phyloP scores from a whole-genome alignment of 2,329 filamentous ascomycete genomes.

The Pseudocercospora crystallina region DNA sequence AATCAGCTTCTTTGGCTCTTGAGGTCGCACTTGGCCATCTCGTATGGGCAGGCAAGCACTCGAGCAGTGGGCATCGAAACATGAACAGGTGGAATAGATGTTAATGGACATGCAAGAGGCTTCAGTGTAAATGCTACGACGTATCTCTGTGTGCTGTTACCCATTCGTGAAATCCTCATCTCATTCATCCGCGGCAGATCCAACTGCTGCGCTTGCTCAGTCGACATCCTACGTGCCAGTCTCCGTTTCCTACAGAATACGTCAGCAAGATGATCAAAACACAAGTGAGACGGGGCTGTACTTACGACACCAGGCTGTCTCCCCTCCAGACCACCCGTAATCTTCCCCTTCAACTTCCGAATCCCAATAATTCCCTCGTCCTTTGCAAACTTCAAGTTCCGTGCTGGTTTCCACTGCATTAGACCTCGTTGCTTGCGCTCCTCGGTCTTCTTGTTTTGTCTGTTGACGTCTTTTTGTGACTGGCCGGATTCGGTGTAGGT shows the following conservation, averaged over 20 bases:
- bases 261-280: conserved; percentile 11
- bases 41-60: too few species aligned
- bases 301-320: conserved; percentile 75
- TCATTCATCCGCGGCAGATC: too few species aligned
- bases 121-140: too few species aligned
- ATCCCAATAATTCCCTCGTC: conserved; percentile 80
- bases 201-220: not conserved
- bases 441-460: conserved; percentile 67
- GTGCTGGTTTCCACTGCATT: conserved; percentile 93
- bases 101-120: too few species aligned
- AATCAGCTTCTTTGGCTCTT: too few species aligned
- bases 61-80: too few species aligned
- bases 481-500: conserved; percentile 15
- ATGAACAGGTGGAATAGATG: too few species aligned
- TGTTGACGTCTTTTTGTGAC: conserved; percentile 59
- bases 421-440: conserved; percentile 83
- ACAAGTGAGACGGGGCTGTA: not conserved
- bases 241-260: conserved; percentile 23
- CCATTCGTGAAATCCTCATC: too few species aligned
- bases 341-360: conserved; percentile 71
- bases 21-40: too few species aligned
- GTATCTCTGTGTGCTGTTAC: too few species aligned
- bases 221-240: conserved; percentile 11
- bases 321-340: conserved; percentile 70
- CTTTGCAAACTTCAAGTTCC: conserved; percentile 83